These are phyloP conservation scores for Chlorella vulgaris DNA, from an alignment of 139 green algal genomes.

Conservation along the genomic window DNA sequence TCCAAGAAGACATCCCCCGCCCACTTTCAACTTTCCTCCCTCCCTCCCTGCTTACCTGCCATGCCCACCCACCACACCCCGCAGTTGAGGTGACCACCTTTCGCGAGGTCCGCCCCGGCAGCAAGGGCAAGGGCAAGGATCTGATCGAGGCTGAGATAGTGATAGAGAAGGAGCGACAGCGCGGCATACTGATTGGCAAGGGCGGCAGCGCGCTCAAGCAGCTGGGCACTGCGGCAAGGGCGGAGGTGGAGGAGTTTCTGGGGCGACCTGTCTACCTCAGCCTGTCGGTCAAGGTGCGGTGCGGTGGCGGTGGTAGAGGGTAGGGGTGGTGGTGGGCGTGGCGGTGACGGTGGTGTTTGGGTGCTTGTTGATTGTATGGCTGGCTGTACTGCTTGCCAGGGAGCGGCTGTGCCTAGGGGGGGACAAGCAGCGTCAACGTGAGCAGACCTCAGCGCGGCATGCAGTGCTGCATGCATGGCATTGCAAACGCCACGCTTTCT, in stretches of 20 bases:
- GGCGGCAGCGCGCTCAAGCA: constrained; percentile 66
- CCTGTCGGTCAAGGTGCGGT: constrained; percentile 73
- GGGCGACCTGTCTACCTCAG: constrained; percentile 78
- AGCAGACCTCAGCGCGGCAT: no score
- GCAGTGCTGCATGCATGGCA: no score
- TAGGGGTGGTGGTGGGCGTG: background rate
- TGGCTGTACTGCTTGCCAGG: no score
- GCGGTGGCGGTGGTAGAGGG: background rate
- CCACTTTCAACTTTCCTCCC: no score
- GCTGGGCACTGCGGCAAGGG: constrained; percentile 62
- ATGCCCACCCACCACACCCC: background rate
- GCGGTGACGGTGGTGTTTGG: background rate
- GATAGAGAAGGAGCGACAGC: constrained; percentile 68
- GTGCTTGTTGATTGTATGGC: background rate
- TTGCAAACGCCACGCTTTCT: no score
- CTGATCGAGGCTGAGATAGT: constrained; percentile 41
- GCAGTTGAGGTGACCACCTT: constrained; percentile 80
- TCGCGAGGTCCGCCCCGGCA: constrained; percentile 46
- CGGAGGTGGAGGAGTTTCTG: constrained; percentile 87
- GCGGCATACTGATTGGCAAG: constrained; percentile 85
- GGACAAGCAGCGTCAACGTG: no score
- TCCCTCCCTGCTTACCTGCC: no score
- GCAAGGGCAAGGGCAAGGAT: constrained; percentile 78
- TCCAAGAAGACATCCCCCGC: no score
- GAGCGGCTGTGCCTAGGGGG: no score